Evolutionary conservation across 176 grass and related monocot species (phyloP), one percentile per base, ranked within the genome.

Genomic region (Oropetium thomaeum): DNA sequence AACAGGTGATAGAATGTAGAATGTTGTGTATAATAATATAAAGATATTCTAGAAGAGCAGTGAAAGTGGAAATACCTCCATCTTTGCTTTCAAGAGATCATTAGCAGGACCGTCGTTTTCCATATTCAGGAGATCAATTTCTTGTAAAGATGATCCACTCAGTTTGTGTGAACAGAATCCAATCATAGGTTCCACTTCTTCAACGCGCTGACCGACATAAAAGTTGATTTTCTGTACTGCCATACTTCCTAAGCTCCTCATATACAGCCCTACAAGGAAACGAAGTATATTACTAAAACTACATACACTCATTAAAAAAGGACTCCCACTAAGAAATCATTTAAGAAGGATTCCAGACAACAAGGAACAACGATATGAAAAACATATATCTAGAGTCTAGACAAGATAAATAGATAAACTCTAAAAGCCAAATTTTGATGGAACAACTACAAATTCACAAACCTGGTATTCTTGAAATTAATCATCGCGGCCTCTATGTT

Each of bases 401-500:
- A 65, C 22, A 38, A 58, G 45, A 68, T 32, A 57, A 76, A 43
- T 37, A 45, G n/a, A 2, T 3, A 58, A 11, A 27, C 53, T 27
- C 10, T 23, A 55, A 55, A 57, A 27, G 53, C 1, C 20, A 73
- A 74, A 65, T n/a, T 12, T 53, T 20, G 22, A 45, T n/a, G 11
- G 20, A 73, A 69, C 15, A 25, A 65, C 11, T 2, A 77, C 41
- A 25, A 17, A 23, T 66, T 76, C 70, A 86, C 65, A 73, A 68
- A 94, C 96, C 96, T 98, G 32, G 87, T 93, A 81, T 92, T 94
- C 81, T 98, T 94, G 86, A 98, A 95, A 73, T 94, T 98, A 31
- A 85, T 63, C 86, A 98, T 87, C 74, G 95, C 89, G 3, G 78
- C 81, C 71, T 92, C 88, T 86, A 92, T 94, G 79, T 98, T 98